A percentile compares a stretch with the other conserved stretches of the same genome.
phyloP scores from a whole-genome alignment of 805 yeast genomes.

The Candida golubevii region DNA sequence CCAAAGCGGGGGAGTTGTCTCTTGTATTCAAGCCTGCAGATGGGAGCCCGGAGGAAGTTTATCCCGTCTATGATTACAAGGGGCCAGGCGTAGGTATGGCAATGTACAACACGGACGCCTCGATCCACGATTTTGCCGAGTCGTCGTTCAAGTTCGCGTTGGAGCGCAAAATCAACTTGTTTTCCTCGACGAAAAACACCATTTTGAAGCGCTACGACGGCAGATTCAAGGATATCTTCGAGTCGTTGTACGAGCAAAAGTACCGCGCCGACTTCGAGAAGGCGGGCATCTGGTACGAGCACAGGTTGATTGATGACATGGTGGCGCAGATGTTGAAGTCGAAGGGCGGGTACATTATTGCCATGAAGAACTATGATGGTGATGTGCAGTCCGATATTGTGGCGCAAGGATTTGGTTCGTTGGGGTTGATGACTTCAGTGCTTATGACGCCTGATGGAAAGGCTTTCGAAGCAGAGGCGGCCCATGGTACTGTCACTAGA shows the following conservation, averaged over 20 bases:
- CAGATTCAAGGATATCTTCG: constrained; percentile 75
- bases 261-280: constrained; percentile 57
- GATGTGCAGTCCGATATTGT: constrained; percentile 83
- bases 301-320: constrained; percentile 82
- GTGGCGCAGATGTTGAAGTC: constrained; percentile 87
- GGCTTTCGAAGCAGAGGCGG: constrained; percentile 83
- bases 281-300: constrained; percentile 67
- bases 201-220: constrained; percentile 81
- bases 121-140: constrained; percentile 74
- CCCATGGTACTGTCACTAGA: constrained; percentile 86
- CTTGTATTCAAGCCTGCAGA: constrained; percentile 61
- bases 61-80: constrained; percentile 58
- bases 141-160: constrained; percentile 75
- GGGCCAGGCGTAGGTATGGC: constrained; percentile 73
- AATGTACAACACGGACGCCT: constrained; percentile 80
- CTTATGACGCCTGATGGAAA: constrained; percentile 82
- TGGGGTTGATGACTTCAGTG: constrained; percentile 81
- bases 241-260: constrained; percentile 54
- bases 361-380: constrained; percentile 81
- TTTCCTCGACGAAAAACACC: constrained; percentile 73
- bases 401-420: constrained; percentile 83
- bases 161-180: constrained; percentile 58
- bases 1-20: constrained; percentile 63
- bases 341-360: constrained; percentile 76
- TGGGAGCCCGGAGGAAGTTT: constrained; percentile 46